Evolutionary conservation across 1,284 basidiomycete genomes (phyloP).

Genomic region (Phellinidium pouzarii): DNA sequence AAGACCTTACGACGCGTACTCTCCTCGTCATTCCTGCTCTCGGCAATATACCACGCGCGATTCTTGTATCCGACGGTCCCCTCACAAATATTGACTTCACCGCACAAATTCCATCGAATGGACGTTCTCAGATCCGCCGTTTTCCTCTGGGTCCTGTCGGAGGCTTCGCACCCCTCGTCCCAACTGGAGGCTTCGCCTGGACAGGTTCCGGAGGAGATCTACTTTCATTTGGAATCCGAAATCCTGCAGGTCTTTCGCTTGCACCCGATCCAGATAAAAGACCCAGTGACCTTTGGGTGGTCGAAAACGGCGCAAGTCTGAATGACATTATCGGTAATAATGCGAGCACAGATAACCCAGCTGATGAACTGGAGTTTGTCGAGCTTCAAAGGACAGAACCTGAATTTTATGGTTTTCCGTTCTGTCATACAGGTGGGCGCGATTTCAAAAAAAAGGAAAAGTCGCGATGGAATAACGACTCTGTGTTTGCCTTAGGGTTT

Average conservation of each 20-base stretch:
- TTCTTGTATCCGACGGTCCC: conserved; percentile 1
- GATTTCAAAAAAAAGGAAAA: conserved; percentile 29
- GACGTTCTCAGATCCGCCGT: neutral
- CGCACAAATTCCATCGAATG: neutral
- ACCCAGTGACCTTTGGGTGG: conserved; percentile 28
- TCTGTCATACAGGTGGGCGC: conserved; percentile 27
- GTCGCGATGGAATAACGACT: conserved; percentile 31
- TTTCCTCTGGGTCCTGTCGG: neutral
- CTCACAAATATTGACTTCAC: conserved; percentile 4
- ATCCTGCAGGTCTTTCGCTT: conserved; percentile 37
- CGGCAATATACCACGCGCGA: neutral
- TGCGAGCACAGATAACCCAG: conserved; percentile 32
- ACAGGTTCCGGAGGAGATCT: conserved; percentile 24
- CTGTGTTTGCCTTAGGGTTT: conserved; percentile 24
- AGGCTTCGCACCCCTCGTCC: neutral
- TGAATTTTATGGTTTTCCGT: conserved; percentile 33
- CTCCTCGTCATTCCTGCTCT: neutral
- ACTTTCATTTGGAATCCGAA: conserved; percentile 37
- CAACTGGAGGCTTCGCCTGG: neutral
- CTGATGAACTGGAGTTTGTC: conserved; percentile 34
- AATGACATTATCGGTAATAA: conserved; percentile 33
- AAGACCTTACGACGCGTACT: neutral
- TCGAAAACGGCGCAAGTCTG: conserved; percentile 38
- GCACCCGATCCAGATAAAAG: conserved; percentile 13
- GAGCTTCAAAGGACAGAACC: conserved; percentile 9